Conservation (phyloP, 352 stramenopile genomes). For the Pythium scleroteichum region DNA sequence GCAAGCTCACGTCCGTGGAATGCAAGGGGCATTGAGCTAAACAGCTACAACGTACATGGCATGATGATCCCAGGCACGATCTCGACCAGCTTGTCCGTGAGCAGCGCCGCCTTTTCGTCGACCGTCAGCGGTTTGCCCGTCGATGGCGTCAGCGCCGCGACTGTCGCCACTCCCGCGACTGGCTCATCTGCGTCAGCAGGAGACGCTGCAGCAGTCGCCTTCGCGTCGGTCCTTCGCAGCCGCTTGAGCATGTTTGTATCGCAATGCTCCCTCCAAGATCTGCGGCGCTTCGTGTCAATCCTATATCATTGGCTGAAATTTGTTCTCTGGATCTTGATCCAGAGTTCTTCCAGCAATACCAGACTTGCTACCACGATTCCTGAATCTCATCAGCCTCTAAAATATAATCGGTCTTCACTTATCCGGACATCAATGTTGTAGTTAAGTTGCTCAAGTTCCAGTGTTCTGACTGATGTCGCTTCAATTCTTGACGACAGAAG, state of each 20-base stretch:
- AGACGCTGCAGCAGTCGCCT: not conserved
- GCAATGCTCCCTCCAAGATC: not conserved
- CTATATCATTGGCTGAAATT: constrained; percentile 13
- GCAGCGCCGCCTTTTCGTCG: constrained; percentile 15
- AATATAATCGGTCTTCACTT: too few relatives aligned
- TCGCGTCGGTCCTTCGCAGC: constrained; percentile 6
- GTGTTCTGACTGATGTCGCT: too few relatives aligned
- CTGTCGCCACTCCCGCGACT: not conserved
- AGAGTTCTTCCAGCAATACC: too few relatives aligned
- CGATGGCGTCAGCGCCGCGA: not conserved
- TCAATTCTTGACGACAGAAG: too few relatives aligned
- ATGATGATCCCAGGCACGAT: constrained; percentile 6
- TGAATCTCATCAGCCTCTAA: too few relatives aligned
- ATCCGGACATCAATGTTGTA: too few relatives aligned
- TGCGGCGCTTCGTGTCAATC: constrained; percentile 2
- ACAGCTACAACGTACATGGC: constrained; percentile 34
- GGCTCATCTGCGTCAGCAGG: not conserved
- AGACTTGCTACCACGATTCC: too few relatives aligned
- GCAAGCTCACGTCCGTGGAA: too few relatives aligned
- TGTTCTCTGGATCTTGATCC: too few relatives aligned
- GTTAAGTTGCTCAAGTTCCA: too few relatives aligned
- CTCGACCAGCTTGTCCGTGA: constrained; percentile 12
- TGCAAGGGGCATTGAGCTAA: too few relatives aligned
- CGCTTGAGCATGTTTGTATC: constrained; percentile 9
- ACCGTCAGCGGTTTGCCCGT: constrained; percentile 14